These are phyloP conservation scores for Linanthus parryae DNA, from an alignment of 148 eudicot species.

Conservation along the genomic window DNA sequence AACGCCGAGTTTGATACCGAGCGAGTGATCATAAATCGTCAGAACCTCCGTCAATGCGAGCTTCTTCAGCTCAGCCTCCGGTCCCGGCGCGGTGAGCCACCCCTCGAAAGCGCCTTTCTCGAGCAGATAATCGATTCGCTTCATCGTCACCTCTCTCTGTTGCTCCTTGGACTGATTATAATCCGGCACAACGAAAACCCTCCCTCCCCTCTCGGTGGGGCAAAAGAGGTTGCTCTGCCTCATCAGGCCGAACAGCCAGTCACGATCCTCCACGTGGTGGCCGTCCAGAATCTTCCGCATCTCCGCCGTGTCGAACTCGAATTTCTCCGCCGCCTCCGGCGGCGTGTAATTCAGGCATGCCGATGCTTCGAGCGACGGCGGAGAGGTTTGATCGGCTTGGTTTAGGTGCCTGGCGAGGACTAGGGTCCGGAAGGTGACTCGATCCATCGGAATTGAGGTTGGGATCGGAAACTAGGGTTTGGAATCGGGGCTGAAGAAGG, in stretches of 20 bases:
- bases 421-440: background rate
- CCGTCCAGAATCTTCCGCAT: constrained; percentile 3
- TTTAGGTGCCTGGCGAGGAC: constrained; percentile 5
- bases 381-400: background rate
- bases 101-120: too few relatives aligned
- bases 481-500: too few relatives aligned
- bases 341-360: constrained; percentile 3
- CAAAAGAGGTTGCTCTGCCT: constrained; percentile 42
- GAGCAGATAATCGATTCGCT: constrained; percentile 31
- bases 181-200: constrained; percentile 45
- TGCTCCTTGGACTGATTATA: constrained; percentile 76
- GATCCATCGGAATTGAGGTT: too few relatives aligned
- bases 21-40: constrained; percentile 64
- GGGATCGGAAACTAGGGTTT: too few relatives aligned
- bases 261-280: background rate
- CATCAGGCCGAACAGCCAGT: constrained; percentile 9
- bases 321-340: background rate
- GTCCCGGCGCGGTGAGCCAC: too few relatives aligned
- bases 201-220: constrained; percentile 37
- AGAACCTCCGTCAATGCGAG: constrained; percentile 51
- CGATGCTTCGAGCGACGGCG: background rate
- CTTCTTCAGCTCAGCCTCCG: constrained; percentile 46
- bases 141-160: constrained; percentile 65
- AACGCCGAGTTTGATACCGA: constrained; percentile 62
- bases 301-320: constrained; percentile 5